Evolutionary conservation across 2,329 filamentous ascomycete genomes (phyloP), one percentile per base, ranked within the genome.

Genomic region (Paraphoma chrysanthemicola): DNA sequence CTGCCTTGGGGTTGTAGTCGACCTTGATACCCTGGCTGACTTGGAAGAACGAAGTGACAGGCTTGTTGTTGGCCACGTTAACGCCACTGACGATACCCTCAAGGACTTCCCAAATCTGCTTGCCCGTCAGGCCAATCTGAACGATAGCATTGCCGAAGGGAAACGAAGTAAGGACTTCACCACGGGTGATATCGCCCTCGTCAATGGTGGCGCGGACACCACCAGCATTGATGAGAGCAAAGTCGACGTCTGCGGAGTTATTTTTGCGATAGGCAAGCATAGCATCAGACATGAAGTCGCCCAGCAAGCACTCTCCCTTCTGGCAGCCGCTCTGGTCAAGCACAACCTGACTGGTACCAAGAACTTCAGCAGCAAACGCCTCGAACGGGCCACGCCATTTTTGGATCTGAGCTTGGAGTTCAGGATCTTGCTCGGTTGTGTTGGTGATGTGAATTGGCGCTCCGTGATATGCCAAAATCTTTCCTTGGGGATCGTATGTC

Each of bases 111-210:
- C 84, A 85, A 4, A 90, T 69, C 43, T 84, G 79, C 8, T 81
- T 75, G 16, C 87, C 87, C 0, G 77, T 77, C 59, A 85, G 79
- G 0, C 69, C 75, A 14, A 89, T 73, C 64, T 89, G 85, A 8
- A 88, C 86, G 17, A 90, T 79, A 44, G 86, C 79, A 72, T 90
- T 90, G 52, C 85, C 84, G 60, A 90, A 90, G 39, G 87, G 87
- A 74, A 90, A 90, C 0, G 85, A 81, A 0, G 85, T 88, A 2
- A 89, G 77, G 5, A 89, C 83, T 57, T 88, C 82, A 51, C 87
- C 87, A 36, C 86, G 84, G 3, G 86, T 90, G 67, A 90, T 83
- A 51, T 83, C 73, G 9, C 87, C 88, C 16, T 76, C 70, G 42
- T 87, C 85, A 49, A 90, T 90, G 36, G 83, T 85, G 3, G 87